Conservation (phyloP, 805 yeast species). For the Ogataea chonburiensis region DNA sequence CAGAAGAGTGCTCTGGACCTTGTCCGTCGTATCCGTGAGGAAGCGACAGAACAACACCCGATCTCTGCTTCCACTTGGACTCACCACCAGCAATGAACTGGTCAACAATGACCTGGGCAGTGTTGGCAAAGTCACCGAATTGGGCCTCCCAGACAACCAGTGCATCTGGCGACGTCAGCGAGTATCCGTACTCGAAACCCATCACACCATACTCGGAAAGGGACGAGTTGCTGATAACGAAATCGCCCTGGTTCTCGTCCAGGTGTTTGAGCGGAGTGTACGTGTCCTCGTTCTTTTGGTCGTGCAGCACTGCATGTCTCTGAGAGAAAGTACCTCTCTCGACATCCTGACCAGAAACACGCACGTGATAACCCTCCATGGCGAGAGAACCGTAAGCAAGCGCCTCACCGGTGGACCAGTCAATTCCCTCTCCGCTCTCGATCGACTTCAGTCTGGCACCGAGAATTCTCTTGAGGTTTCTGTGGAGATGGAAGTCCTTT, state of each 20-base stretch:
- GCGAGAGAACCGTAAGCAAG: slow-evolving; percentile 92
- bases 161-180: slow-evolving; percentile 95
- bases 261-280: slow-evolving; percentile 85
- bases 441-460: slow-evolving; percentile 77
- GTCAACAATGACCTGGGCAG: slow-evolving; percentile 96
- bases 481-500: slow-evolving; percentile 82
- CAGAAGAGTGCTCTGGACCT: slow-evolving; percentile 99
- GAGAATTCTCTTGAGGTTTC: slow-evolving; percentile 93
- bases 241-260: slow-evolving; percentile 78
- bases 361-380: slow-evolving; percentile 91
- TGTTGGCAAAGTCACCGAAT: slow-evolving; percentile 99
- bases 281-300: slow-evolving; percentile 80
- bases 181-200: slow-evolving; percentile 99
- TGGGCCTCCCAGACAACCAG: slow-evolving; percentile 99
- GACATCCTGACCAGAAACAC: slow-evolving; percentile 99
- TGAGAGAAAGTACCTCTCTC: slow-evolving; percentile 99
- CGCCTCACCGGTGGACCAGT: slow-evolving; percentile 99
- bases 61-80: slow-evolving; percentile 98
- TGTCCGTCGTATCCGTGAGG: slow-evolving; percentile 99
- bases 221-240: slow-evolving; percentile 89
- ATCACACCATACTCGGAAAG: slow-evolving; percentile 98
- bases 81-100: slow-evolving; percentile 97
- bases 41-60: slow-evolving; percentile 89
- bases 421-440: slow-evolving; percentile 90
- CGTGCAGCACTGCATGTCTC: slow-evolving; percentile 98